Evolutionary conservation across 2,329 filamentous ascomycete species (phyloP), one percentile per base, ranked within the genome.

Genomic region (Pseudocercospora crystallina): DNA sequence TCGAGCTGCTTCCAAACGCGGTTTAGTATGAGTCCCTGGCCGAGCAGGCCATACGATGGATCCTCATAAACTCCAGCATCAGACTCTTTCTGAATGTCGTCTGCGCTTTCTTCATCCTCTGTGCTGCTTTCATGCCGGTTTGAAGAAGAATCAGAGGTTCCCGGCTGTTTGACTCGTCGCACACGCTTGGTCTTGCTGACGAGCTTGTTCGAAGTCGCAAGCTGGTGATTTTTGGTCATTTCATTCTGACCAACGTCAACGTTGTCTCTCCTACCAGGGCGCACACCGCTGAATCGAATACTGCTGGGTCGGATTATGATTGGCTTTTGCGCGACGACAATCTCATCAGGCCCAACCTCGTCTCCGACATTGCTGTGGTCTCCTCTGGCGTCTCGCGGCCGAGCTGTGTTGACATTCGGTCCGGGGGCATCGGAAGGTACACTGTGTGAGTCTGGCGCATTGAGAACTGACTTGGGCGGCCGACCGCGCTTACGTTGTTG

Each of bases 401-500:
- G 2, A 15, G 14, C 36, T 9, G 11, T 17, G 13, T n/a, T 17
- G 20, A 17, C 11, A 11, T n/a, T 4, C 14, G 12, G 14, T 39
- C 9, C 36, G 12, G 36, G 11, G 14, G 4, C 36, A 4, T 39
- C 36, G 36, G 14, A 10, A 11, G 14, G 8, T 17, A 10, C 14
- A 13, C 20, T 17, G 11, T 17, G 13, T 39, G 14, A 10, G 14
- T 39, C 14, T n/a, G 20, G 13, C 9, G 39, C 15, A 26, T 29
- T 39, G 20, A 11, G 11, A 38, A 7, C n/a, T 32, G 8, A 12
- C 13, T 46, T 39, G n/a, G 32, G 43, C 15, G 43, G 34, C 13
- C 43, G 17, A 9, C 43, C 43, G 8, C 43, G 43, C 38, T 39
- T 46, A 9, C 34, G 43, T 20, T 29, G 14, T 15, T 13, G 39